Evolutionary conservation across 2,329 filamentous ascomycete genomes (phyloP), one percentile per base, ranked within the genome.

Genomic region (Eutypa lata): DNA sequence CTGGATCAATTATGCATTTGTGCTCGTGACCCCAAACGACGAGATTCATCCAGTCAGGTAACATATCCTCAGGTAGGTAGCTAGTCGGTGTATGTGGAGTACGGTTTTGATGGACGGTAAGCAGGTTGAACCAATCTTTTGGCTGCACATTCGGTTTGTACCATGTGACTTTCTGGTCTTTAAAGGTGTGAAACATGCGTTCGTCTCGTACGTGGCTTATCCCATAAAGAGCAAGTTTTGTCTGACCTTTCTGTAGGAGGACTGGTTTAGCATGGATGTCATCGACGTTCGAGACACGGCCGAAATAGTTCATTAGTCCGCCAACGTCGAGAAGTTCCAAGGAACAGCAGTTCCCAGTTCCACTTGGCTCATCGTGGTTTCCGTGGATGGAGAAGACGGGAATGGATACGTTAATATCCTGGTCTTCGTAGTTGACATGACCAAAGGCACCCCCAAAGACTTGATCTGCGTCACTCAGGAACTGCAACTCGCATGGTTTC

Each of bases 331-430:
- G 79, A 16, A 99, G 73, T 68, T 99, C 94, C 11, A 99, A 79
- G 0, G 93, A 92, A 57, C 94, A 95, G 59, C 88, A 87, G 68
- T 96, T 90, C 11, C 92, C 94, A 64, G 97, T 92, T 10, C 94
- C 94, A n/a, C 92, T 95, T 0, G 94, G 94, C 67, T 99, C 94
- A 66, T 99, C 94, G 68, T 99, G 94, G 65, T 99, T 99, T 45
- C 94, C 94, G 64, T 99, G 95, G 40, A 99, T 99, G 1, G 93
- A 96, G 68, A 99, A 99, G 26, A 99, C 91, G 0, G 94, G 94
- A 52, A 97, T 97, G 1, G 92, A 90, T 55, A 99, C 85, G 65
- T 99, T 99, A 71, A 99, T 97, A 63, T 99, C 91, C 22, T 90
- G 85, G 65, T 99, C 94, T 71, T 97, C 91, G 72, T 99, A 99